Conservation (phyloP, 1,139 yeast species). For the Scheffersomyces titani region DNA sequence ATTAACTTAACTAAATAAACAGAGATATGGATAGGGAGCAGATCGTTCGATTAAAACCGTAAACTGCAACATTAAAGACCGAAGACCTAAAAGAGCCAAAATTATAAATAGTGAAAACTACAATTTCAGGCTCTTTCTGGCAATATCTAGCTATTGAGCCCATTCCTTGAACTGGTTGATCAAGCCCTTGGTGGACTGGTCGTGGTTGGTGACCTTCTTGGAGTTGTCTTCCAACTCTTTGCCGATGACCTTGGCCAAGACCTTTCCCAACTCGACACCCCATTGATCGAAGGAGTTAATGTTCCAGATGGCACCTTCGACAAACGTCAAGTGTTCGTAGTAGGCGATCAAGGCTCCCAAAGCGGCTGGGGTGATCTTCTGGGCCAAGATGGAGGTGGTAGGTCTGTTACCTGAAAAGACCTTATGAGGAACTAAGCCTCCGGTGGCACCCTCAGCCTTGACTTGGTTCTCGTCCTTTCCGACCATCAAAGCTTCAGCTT, state of each 20-base stretch:
- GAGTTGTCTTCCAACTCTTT: constrained; percentile 71
- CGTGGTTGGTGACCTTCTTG: constrained; percentile 64
- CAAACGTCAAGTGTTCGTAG: constrained; percentile 95
- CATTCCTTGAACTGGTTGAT: constrained; percentile 94
- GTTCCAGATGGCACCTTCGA: constrained; percentile 99
- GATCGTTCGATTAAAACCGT: too few relatives aligned
- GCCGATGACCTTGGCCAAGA: constrained; percentile 93
- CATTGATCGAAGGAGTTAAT: constrained; percentile 99
- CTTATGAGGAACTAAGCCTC: constrained; percentile 90
- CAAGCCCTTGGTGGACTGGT: constrained; percentile 86
- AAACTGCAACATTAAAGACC: too few relatives aligned
- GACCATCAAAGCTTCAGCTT: constrained; percentile 95
- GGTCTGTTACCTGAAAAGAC: constrained; percentile 98
- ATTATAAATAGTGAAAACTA: background rate
- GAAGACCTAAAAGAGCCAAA: background rate
- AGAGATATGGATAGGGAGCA: background rate
- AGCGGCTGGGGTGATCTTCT: constrained; percentile 93
- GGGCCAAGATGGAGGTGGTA: constrained; percentile 94
- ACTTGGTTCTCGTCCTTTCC: constrained; percentile 89
- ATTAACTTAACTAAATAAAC: background rate
- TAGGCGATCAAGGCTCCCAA: constrained; percentile 95
- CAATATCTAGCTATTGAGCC: constrained; percentile 40
- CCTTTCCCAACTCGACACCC: constrained; percentile 99
- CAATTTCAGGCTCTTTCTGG: background rate
- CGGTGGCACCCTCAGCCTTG: constrained; percentile 85